Percentiles rank a stretch among this genome's conserved stretches.
Evolutionary conservation across 2,329 filamentous ascomycete species (phyloP).

Genomic region (Aureobasidium zeae): DNA sequence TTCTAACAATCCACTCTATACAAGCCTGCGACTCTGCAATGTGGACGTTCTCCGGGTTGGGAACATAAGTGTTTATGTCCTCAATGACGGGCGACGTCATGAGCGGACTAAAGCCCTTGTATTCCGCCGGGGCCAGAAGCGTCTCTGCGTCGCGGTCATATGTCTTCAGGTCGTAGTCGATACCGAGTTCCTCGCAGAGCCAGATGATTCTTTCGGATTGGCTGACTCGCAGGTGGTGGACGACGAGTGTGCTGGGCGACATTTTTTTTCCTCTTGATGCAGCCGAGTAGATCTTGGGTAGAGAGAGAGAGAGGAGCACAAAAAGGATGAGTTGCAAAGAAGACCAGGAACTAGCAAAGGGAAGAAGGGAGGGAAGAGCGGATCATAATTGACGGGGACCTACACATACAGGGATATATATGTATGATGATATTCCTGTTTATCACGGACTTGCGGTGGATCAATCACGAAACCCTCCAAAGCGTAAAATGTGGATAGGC

Average conservation of each 20-base stretch:
- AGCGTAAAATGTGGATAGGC: conserved; percentile 2
- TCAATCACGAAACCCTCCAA: background rate
- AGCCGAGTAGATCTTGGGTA: no score
- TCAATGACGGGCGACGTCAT: conserved; percentile 45
- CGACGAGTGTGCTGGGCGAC: conserved; percentile 26
- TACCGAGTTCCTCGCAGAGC: conserved; percentile 47
- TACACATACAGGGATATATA: conserved; percentile 9
- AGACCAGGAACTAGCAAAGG: background rate
- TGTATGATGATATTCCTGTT: no score
- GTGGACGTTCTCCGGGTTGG: conserved; percentile 26
- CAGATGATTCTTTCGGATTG: conserved; percentile 49
- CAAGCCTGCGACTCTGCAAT: conserved; percentile 44
- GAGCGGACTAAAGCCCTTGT: conserved; percentile 37
- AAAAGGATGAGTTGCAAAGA: background rate
- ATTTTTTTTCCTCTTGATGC: no score
- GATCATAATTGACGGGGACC: no score
- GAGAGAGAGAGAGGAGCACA: background rate
- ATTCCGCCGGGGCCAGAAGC: conserved; percentile 30
- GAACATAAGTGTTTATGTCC: conserved; percentile 27
- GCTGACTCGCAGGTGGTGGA: conserved; percentile 47
- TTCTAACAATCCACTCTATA: conserved; percentile 45
- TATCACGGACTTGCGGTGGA: conserved; percentile 8
- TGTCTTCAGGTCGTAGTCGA: conserved; percentile 34
- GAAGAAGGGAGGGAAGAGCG: background rate
- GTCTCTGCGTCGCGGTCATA: conserved; percentile 21